These are phyloP conservation scores for Fusarium nygamai DNA, from an alignment of 2,329 filamentous ascomycete species.

Conservation along the genomic window DNA sequence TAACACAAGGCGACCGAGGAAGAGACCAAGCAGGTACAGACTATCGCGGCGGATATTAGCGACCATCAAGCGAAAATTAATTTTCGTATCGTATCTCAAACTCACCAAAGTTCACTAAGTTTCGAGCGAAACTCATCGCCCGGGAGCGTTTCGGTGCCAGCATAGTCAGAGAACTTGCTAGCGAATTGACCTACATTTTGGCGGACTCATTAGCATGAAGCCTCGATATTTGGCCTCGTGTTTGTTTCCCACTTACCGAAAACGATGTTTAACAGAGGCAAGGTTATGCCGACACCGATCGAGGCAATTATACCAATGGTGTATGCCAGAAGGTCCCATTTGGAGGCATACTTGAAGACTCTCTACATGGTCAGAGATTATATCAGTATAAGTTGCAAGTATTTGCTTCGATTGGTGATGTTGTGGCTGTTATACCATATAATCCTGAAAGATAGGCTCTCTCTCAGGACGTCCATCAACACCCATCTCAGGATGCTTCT, in stretches of 20 bases:
- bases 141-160: neutral
- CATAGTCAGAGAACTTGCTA: constrained; percentile 5
- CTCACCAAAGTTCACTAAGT: neutral
- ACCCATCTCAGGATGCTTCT: neutral
- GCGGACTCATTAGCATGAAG: neutral
- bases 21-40: neutral
- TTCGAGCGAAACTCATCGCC: neutral
- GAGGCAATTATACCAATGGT: neutral
- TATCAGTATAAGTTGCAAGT: neutral
- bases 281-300: constrained; percentile 14
- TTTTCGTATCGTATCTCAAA: neutral
- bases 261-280: constrained; percentile 49
- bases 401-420: neutral
- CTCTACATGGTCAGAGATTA: neutral
- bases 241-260: constrained; percentile 39
- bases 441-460: neutral
- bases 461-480: neutral
- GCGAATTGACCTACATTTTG: neutral
- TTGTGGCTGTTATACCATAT: neutral
- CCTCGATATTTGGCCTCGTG: rapidly evolving
- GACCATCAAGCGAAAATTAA: neutral
- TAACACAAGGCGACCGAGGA: neutral
- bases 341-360: neutral
- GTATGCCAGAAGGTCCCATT: neutral
- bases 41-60: neutral